These are phyloP conservation scores for Parafenestella ontariensis DNA, from an alignment of 2,329 filamentous ascomycete species.

Conservation along the genomic window DNA sequence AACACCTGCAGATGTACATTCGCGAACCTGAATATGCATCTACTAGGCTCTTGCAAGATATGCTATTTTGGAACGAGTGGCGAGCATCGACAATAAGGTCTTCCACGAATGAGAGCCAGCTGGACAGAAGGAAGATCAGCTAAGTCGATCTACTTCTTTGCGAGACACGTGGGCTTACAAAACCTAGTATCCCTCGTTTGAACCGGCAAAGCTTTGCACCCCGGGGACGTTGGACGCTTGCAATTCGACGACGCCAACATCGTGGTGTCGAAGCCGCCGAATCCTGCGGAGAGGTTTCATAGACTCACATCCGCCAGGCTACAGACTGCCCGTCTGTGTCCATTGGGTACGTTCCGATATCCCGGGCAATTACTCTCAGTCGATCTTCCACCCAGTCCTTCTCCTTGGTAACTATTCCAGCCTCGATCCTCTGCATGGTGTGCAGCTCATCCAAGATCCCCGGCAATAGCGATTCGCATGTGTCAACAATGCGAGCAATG, in stretches of 20 bases:
- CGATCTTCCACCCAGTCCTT: constrained; percentile 46
- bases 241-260: background rate
- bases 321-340: constrained; percentile 19
- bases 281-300: background rate
- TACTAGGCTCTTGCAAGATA: background rate
- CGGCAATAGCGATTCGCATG: constrained; percentile 38
- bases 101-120: no score
- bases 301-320: constrained; percentile 32
- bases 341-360: constrained; percentile 20
- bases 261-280: background rate
- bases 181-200: background rate
- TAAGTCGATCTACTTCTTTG: background rate
- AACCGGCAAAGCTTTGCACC: background rate
- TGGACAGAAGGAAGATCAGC: background rate
- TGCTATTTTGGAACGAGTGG: background rate
- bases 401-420: constrained; percentile 39
- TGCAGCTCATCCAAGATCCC: constrained; percentile 45
- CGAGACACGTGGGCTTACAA: background rate
- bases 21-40: background rate
- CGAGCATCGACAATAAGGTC: background rate
- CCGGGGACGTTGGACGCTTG: background rate
- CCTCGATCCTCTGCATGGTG: constrained; percentile 43
- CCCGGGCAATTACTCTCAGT: constrained; percentile 36
- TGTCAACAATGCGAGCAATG: constrained; percentile 37
- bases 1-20: background rate